Conservation (phyloP, 371 early-diverging fungal genomes). For the Rhizopus delemar region DNA sequence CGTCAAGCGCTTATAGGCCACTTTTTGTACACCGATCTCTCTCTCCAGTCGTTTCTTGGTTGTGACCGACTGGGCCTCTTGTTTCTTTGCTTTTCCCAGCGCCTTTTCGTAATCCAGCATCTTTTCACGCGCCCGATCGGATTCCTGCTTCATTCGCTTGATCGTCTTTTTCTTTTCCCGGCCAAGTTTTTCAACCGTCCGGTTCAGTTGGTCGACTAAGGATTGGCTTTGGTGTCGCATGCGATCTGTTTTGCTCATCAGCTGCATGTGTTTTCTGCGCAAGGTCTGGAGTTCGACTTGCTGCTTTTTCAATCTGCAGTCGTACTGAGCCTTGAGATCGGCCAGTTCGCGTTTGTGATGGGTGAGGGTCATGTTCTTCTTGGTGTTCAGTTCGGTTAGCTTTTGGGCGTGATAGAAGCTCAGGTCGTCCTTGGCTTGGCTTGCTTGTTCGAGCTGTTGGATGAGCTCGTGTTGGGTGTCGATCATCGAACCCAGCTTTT, state of each 20-base stretch:
- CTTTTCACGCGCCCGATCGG: conserved; percentile 62
- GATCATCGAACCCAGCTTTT: conserved; percentile 13
- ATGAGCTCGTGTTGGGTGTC: conserved; percentile 46
- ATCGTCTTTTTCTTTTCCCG: conserved; percentile 75
- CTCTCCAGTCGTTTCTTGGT: conserved; percentile 29
- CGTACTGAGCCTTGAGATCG: conserved; percentile 48
- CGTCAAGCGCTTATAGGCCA: conserved; percentile 28
- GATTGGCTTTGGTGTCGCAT: conserved; percentile 48
- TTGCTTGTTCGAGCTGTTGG: conserved; percentile 48
- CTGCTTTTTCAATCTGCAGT: conserved; percentile 64
- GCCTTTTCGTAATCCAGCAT: conserved; percentile 65
- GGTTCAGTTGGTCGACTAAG: conserved; percentile 45
- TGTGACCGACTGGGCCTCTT: conserved; percentile 48
- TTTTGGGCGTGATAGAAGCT: conserved; percentile 52
- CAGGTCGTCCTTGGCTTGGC: conserved; percentile 52
- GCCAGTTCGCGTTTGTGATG: conserved; percentile 30
- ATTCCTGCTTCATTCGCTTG: conserved; percentile 74
- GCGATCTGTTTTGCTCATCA: conserved; percentile 46
- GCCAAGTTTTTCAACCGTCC: conserved; percentile 53
- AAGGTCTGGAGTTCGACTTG: conserved; percentile 61
- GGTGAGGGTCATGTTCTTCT: conserved; percentile 12
- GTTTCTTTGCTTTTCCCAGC: conserved; percentile 61
- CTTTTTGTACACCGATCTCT: conserved; percentile 29
- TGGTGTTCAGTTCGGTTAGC: conserved; percentile 18
- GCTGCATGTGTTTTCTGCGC: conserved; percentile 56